Evolutionary conservation across 1,284 basidiomycete species (phyloP).

Genomic region (Puccinia polysora): DNA sequence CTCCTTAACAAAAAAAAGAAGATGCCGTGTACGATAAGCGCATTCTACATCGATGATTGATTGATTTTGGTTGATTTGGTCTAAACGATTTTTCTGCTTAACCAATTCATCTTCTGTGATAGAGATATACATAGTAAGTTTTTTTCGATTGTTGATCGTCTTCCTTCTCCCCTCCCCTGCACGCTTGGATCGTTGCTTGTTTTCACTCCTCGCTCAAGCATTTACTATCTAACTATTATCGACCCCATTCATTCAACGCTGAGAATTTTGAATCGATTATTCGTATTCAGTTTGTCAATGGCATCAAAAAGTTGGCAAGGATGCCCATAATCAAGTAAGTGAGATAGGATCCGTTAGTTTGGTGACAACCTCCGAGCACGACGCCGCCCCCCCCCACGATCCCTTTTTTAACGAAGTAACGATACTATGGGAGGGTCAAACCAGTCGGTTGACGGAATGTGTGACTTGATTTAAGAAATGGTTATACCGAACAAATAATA

Average conservation of each 20-base stretch:
- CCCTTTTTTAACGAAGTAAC: background rate
- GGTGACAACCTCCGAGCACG: too few relatives aligned
- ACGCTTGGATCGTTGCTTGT: too few relatives aligned
- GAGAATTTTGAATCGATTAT: background rate
- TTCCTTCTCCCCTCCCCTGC: too few relatives aligned
- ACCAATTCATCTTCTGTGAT: too few relatives aligned
- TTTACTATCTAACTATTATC: too few relatives aligned
- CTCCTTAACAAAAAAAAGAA: too few relatives aligned
- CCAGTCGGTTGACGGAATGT: background rate
- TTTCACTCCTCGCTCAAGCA: too few relatives aligned
- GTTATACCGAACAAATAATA: slow-evolving; percentile 33
- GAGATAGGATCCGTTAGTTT: too few relatives aligned
- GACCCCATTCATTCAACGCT: too few relatives aligned
- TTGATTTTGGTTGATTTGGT: background rate
- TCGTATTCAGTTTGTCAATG: slow-evolving; percentile 35
- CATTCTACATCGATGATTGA: background rate
- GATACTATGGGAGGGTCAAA: too few relatives aligned
- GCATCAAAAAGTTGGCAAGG: slow-evolving; percentile 38
- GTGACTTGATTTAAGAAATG: slow-evolving; percentile 14
- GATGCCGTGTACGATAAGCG: too few relatives aligned
- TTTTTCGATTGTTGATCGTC: background rate
- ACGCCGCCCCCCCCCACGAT: background rate
- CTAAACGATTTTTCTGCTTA: too few relatives aligned
- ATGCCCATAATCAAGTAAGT: slow-evolving; percentile 33
- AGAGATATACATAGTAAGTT: slow-evolving; percentile 34